Evolutionary conservation across 176 grass and related monocot genomes (phyloP).

Genomic region (Raddia distichophylla): DNA sequence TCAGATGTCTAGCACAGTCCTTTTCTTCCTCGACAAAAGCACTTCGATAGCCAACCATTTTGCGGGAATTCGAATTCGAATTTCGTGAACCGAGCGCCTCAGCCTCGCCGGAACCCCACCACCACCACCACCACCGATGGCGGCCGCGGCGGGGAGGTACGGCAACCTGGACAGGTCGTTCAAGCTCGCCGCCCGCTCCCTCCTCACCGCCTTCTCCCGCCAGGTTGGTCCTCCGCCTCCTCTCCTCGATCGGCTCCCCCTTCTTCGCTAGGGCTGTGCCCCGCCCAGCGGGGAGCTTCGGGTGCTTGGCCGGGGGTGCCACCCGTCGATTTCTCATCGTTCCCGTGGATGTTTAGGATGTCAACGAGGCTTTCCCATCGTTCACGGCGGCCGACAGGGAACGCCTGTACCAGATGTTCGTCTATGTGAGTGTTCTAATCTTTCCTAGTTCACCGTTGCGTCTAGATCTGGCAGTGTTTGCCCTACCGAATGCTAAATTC

Average conservation of each 20-base stretch:
- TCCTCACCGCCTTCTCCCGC: conserved; percentile 59
- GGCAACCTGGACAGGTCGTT: conserved; percentile 51
- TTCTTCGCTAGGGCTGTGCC: background rate
- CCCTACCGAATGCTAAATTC: background rate
- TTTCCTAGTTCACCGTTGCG: background rate
- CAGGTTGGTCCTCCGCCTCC: conserved; percentile 40
- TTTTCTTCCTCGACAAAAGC: too few relatives aligned
- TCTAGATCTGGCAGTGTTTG: background rate
- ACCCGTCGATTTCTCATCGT: background rate
- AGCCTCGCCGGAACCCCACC: conserved; percentile 5
- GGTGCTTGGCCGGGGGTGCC: background rate
- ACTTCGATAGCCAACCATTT: background rate
- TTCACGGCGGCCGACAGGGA: conserved; percentile 58
- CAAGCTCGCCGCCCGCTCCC: conserved; percentile 40
- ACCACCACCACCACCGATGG: conserved; percentile 42
- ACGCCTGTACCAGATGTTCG: conserved; percentile 56
- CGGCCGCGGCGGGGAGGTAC: conserved; percentile 35
- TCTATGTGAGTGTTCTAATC: conserved; percentile 40
- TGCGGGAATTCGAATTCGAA: conserved; percentile 13
- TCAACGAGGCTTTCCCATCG: conserved; percentile 54
- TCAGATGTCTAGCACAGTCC: too few relatives aligned
- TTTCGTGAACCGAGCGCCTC: background rate
- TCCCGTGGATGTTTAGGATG: conserved; percentile 37
- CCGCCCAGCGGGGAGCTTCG: background rate
- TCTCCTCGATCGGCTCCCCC: conserved; percentile 14